Percentiles rank a stretch among this genome's conserved stretches.
phyloP scores from a whole-genome alignment of 2,329 filamentous ascomycete genomes.

The Pseudocercospora eumusae region DNA sequence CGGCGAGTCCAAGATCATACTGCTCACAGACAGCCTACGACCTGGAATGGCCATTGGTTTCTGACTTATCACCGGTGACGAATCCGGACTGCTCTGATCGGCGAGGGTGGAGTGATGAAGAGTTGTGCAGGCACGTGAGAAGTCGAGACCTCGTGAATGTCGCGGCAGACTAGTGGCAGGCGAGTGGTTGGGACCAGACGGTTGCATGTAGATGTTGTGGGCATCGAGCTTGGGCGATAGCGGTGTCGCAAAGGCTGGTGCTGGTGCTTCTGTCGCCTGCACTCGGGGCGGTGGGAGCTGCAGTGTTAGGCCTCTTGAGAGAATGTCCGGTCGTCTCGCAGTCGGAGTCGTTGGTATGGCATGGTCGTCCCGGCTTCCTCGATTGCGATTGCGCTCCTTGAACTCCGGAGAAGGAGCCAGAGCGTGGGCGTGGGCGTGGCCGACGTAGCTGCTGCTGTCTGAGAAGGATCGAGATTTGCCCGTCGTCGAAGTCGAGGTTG shows the following conservation, averaged over 20 bases:
- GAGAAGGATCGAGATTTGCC: constrained; percentile 47
- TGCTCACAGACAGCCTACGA: constrained; percentile 47
- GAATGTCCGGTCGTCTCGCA: constrained; percentile 61
- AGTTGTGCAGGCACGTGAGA: constrained; percentile 88
- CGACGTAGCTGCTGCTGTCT: constrained; percentile 45
- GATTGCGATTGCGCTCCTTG: constrained; percentile 36
- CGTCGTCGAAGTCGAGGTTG: not conserved
- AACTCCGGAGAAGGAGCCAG: constrained; percentile 51
- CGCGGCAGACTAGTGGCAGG: constrained; percentile 85
- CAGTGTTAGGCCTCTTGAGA: constrained; percentile 65
- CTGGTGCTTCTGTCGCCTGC: constrained; percentile 43
- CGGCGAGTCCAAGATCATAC: constrained; percentile 62
- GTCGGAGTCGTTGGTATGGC: constrained; percentile 38
- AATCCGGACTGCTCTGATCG: constrained; percentile 83
- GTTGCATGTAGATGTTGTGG: constrained; percentile 71
- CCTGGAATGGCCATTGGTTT: constrained; percentile 62
- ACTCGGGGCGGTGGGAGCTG: constrained; percentile 59
- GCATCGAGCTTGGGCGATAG: constrained; percentile 85
- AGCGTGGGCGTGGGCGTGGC: constrained; percentile 47
- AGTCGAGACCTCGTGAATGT: constrained; percentile 86
- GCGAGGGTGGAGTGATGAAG: constrained; percentile 93
- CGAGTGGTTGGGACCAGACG: constrained; percentile 47
- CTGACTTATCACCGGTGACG: constrained; percentile 79
- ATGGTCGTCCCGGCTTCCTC: constrained; percentile 46
- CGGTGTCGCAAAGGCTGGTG: constrained; percentile 54